Evolutionary conservation across 805 yeast species (phyloP), one percentile per base, ranked within the genome.

Genomic region (Yarrowia sp.): DNA sequence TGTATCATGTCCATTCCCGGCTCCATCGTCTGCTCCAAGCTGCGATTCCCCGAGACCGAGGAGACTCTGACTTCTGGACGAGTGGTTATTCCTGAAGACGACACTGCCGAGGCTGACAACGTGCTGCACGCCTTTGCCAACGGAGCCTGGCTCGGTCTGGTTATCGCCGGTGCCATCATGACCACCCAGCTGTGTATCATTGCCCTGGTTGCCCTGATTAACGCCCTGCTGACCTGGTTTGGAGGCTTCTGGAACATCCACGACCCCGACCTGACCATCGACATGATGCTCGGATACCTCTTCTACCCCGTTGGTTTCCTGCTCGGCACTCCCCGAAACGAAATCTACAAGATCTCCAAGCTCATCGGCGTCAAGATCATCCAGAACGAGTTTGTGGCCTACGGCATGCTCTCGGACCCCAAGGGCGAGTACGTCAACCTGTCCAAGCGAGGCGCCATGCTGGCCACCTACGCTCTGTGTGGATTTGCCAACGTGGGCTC

Each of bases 1-100:
- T 86, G 90, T 79, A 87, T 86, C 66, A 86, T 86, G 90, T 85
- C 89, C 1, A 85, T 86, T 73, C 90, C 90, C 7, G 87, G 87
- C 44, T 83, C 88, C 9, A 77, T 86, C 69, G 87, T 88, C 3
- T 84, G 85, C 24, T 83, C 88, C 15, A 86, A 86, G 72, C 79
- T 86, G 70, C 81, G 89, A 73, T 78, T 76, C 70, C 90, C 90
- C 15, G 90, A 86, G 72, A 81, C 83, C 5, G 89, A 86, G 70
- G 82, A 79, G 70, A 80, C 89, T 3, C 71, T 85, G 55, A 82
- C 88, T 34, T 74, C 79, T 58, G 86, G 87, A 38, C 78, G 77
- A 63, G 79, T 82, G 24, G 80, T 81, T n/a, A 77, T 85, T 69
- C 83, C 86, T 0, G 82, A 82, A 38, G 80, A 79, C 46, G 80